Base-by-base conservation (phyloP, 768 basidiomycete species). In the Suillus paluster region DNA sequence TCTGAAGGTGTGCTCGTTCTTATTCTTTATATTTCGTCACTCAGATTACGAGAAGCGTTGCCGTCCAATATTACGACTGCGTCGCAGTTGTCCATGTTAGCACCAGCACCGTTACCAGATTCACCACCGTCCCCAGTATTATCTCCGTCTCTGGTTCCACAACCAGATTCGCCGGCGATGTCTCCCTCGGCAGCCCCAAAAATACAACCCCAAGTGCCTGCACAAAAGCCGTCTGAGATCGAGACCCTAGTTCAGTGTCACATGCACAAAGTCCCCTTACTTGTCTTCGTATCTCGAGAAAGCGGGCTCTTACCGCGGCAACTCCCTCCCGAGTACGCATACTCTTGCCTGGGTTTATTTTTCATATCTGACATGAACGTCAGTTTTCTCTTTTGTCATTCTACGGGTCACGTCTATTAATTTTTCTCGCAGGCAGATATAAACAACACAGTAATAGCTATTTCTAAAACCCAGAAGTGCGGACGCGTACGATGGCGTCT, bases 341-440 rank as follows among this genome's bases (percentile, higher is more conserved):
- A 76, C 64, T 70, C 68, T 44, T 80, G 80, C 65, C 70, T 86
- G 68, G 85, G 85, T 0, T 79, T 78, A 45, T 85, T 83, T 64
- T 75, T 73, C 36, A 66, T 86, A 58, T 70, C 78, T 17, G 69
- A 73, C 14, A 66, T 84, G 7, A 71, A 73, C 68, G 85, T 80
- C 44, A 17, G 25, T 46, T 45, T 23, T 58, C n/a, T 14, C 15
- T 17, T 11, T 12, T n/a, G 41, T 23, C 27, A 6, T 48, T 46
- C 66, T 36, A 69, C 53, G 25, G n/a, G n/a, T 38, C 57, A 1
- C 17, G 25, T 39, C 27, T 39, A 10, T 39, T 55, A 25, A 55
- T 39, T 7, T 67, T 54, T 27, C 56, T 67, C n/a, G 71, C 64
- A 71, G 53, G n/a, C 30, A 19, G 65, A 70, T 41, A 33, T 58